Conservation (phyloP, 2,329 filamentous ascomycete genomes). For the Xylariaceae sp. region DNA sequence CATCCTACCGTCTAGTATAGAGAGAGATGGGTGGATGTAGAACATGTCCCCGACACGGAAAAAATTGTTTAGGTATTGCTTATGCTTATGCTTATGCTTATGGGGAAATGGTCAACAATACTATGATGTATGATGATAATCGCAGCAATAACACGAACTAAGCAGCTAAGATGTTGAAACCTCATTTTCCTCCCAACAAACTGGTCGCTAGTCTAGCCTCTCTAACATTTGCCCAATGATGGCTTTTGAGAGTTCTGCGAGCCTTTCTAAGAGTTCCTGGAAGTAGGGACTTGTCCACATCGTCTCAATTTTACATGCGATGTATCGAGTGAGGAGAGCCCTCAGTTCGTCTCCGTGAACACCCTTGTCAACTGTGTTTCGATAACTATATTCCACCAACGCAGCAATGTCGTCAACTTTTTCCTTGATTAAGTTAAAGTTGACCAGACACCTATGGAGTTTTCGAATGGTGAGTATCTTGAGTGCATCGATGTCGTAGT, state of each 20-base stretch:
- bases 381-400: conserved; percentile 41
- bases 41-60: no score
- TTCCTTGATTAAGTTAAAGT: conserved; percentile 35
- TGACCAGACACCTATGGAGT: conserved; percentile 36
- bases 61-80: no score
- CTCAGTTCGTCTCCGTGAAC: conserved; percentile 13
- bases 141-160: no score
- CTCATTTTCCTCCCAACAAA: background rate
- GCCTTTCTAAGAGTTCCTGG: conserved; percentile 16
- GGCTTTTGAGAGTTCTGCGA: conserved; percentile 10
- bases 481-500: conserved; percentile 41
- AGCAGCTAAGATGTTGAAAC: no score
- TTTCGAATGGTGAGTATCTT: conserved; percentile 36
- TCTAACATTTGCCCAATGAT: conserved; percentile 14
- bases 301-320: conserved; percentile 17
- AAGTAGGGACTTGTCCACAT: conserved; percentile 20
- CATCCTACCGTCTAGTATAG: no score
- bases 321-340: conserved; percentile 14
- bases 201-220: conserved; percentile 5
- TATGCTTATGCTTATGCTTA: no score
- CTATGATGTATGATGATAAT: no score
- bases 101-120: no score
- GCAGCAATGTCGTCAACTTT: conserved; percentile 35
- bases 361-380: conserved; percentile 30
- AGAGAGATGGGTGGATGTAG: no score